Conservation (phyloP, 1,284 basidiomycete species). For the Volvariella surrecta region DNA sequence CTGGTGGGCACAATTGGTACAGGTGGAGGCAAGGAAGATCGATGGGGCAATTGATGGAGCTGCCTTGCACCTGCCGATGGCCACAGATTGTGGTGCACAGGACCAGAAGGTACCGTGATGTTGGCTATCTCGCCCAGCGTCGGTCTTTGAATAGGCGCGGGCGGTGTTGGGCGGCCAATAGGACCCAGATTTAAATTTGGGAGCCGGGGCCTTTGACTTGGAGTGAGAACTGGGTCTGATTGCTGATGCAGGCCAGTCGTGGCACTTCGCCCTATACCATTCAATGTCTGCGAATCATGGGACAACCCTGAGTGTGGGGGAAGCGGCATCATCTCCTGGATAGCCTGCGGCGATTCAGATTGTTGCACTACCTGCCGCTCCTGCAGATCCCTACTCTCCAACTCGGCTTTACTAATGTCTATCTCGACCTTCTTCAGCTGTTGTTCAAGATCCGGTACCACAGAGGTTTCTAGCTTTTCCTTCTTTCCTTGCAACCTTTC, state of each 20-base stretch:
- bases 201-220: conserved; percentile 17
- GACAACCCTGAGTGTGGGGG: neutral
- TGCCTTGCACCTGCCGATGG: conserved; percentile 11
- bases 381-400: conserved; percentile 24
- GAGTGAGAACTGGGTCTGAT: conserved; percentile 11
- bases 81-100: conserved; percentile 8
- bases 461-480: conserved; percentile 41
- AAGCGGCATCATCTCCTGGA: neutral
- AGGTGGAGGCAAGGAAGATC: neutral
- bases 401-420: conserved; percentile 33
- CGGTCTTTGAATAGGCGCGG: conserved; percentile 25
- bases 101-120: conserved; percentile 4
- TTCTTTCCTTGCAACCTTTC: conserved; percentile 45
- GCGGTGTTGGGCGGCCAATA: conserved; percentile 19
- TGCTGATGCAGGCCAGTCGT: conserved; percentile 7
- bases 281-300: neutral
- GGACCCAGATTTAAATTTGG: conserved; percentile 15
- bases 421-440: conserved; percentile 38
- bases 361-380: conserved; percentile 8
- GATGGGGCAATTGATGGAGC: neutral
- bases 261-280: conserved; percentile 6
- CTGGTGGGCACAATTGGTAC: neutral
- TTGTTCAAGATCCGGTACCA: conserved; percentile 45
- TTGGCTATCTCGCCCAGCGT: conserved; percentile 11
- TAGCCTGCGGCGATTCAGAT: conserved; percentile 1